phyloP scores from a whole-genome alignment of 805 yeast genomes.

The Wickerhamomyces chambardii region DNA sequence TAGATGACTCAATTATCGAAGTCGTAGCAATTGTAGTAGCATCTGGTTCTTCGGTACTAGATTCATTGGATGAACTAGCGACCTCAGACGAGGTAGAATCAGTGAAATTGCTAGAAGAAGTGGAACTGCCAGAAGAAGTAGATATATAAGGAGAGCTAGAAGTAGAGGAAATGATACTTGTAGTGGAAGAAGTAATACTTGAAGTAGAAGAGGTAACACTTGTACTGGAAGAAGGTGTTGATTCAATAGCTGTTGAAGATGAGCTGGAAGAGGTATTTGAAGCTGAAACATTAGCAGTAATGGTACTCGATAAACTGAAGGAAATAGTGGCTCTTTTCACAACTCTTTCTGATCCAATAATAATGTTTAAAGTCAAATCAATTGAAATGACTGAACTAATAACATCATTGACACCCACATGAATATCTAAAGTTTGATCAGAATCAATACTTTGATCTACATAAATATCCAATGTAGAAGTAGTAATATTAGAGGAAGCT shows the following conservation, averaged over 20 bases:
- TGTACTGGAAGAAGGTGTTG: too few species aligned
- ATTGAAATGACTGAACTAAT: background rate
- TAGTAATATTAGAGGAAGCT: background rate
- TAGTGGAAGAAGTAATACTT: background rate
- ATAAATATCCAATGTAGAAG: background rate
- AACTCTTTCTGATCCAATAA: background rate
- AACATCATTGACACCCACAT: background rate
- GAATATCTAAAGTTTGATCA: background rate
- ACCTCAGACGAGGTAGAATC: background rate
- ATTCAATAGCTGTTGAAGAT: background rate
- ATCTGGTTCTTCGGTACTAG: background rate
- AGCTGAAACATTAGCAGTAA: background rate
- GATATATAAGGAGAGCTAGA: background rate
- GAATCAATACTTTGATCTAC: background rate
- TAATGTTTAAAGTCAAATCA: background rate
- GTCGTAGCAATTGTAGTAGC: constrained; percentile 1
- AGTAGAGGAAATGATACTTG: background rate
- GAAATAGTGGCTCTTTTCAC: constrained; percentile 1
- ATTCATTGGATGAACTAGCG: constrained; percentile 9
- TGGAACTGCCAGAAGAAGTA: background rate
- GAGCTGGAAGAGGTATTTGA: background rate
- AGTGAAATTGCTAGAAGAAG: background rate
- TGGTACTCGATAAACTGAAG: background rate
- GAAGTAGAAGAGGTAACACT: background rate
- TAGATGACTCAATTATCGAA: background rate